Conservation (phyloP, 2,329 filamentous ascomycete genomes). For the Basipetospora chlamydospora region DNA sequence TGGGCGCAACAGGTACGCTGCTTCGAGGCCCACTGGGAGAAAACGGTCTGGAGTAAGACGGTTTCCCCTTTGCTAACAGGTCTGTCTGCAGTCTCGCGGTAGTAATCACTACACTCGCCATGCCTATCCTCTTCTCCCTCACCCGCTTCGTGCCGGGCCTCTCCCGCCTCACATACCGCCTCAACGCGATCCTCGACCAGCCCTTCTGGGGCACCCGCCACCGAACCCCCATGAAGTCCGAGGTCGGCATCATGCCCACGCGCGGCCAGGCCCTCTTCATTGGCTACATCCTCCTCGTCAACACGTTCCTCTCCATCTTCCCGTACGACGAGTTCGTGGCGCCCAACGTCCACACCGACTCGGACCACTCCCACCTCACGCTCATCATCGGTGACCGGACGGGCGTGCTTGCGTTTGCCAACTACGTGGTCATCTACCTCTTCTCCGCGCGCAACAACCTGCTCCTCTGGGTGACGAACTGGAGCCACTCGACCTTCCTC, state of each 20-base stretch:
- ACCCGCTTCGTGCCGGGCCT: slow-evolving; percentile 15
- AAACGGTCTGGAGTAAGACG: too few relatives aligned
- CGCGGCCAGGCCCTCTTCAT: slow-evolving; percentile 30
- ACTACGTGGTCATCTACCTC: slow-evolving; percentile 26
- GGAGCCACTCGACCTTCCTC: slow-evolving; percentile 32
- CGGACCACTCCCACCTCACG: slow-evolving; percentile 14
- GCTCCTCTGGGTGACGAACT: slow-evolving; percentile 31
- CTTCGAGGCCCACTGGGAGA: too few relatives aligned
- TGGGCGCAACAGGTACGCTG: too few relatives aligned
- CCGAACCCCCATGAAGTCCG: slow-evolving; percentile 9
- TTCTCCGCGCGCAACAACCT: slow-evolving; percentile 32
- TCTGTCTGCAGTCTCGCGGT: slow-evolving; percentile 12
- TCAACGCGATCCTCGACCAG: slow-evolving; percentile 15
- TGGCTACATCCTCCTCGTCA: slow-evolving; percentile 21
- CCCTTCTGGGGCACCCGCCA: slow-evolving; percentile 14
- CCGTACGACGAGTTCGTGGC: slow-evolving; percentile 14
- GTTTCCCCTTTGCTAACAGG: too few relatives aligned
- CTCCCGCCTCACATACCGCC: slow-evolving; percentile 5
- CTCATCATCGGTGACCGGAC: slow-evolving; percentile 23
- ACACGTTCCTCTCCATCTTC: slow-evolving; percentile 18
- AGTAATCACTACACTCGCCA: slow-evolving; percentile 10
- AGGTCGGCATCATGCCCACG: slow-evolving; percentile 22
- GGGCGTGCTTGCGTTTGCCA: slow-evolving; percentile 24
- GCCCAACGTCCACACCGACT: slow-evolving; percentile 16
- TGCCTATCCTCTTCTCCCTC: slow-evolving; percentile 16